Base-by-base conservation (phyloP, 2,329 filamentous ascomycete species). In the Cladosporium sp. region DNA sequence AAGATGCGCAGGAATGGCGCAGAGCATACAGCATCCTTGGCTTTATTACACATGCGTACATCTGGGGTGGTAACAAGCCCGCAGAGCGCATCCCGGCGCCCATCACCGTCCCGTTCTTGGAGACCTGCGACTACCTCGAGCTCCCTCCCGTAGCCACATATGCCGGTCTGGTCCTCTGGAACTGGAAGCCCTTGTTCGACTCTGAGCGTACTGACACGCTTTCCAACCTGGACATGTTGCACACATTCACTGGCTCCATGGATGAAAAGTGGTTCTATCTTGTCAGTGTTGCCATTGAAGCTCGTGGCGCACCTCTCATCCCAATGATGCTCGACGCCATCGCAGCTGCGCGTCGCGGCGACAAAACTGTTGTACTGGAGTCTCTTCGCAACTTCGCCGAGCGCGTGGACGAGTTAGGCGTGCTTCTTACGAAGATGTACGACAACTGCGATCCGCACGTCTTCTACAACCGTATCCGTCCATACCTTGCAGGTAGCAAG, bases 201-300 rank as follows among this genome's bases (percentile, higher is more conserved):
- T 87, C 92, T 68, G 93, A 97, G 77, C 85, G 86, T 40, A 87
- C 95, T 65, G 92, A 96, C 74, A 88, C 88, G 69, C 84, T 98
- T 55, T 89, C 95, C 74, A 98, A 99, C 73, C 85, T 99, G 65
- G 89, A 92, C 49, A 95, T 92, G 2, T 84, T 98, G 67, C 88
- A 89, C 73, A 97, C 95, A 18, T 96, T 97, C 75, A 98, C 95
- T 18, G 95, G 95, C 60, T 93, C 93, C 8, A 83, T 96, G 64
- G 95, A 99, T 76, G 95, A 99, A 80, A 97, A 95, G 68, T 99
- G 95, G 95, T 99, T 99, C 77, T 99, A 98, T 77, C 84, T 99
- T 14, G 88, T 98, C 62, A 97, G 93, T 0, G 91, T 97, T 3
- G 95, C 94, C 68, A 97, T 99, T 69, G 95, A 99, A 80, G 93